phyloP scores from a whole-genome alignment of 768 basidiomycete genomes.

The Tricholoma matsutake region DNA sequence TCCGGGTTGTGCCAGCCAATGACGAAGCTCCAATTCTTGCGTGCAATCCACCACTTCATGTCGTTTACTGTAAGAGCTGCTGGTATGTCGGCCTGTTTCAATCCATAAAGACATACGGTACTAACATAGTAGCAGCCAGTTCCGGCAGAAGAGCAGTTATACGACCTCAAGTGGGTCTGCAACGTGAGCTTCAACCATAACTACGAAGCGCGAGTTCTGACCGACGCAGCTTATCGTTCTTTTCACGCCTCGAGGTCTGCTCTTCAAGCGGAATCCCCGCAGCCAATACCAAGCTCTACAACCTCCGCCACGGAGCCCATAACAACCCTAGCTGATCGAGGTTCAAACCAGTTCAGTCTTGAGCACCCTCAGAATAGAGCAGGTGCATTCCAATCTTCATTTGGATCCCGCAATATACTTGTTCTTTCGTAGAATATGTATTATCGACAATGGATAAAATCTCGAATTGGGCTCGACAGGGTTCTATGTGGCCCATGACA shows the following conservation, averaged over 20 bases:
- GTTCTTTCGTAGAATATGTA: slow-evolving; percentile 78
- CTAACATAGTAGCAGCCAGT: slow-evolving; percentile 27
- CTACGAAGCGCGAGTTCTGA: slow-evolving; percentile 10
- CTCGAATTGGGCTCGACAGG: slow-evolving; percentile 95
- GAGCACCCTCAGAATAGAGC: slow-evolving; percentile 89
- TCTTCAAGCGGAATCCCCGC: slow-evolving; percentile 35
- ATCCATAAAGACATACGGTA: neutral
- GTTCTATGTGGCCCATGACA: slow-evolving; percentile 99
- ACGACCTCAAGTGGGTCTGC: slow-evolving; percentile 41
- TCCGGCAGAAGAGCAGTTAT: slow-evolving; percentile 43
- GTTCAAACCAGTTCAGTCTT: slow-evolving; percentile 81
- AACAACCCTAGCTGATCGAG: slow-evolving; percentile 70
- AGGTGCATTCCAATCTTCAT: slow-evolving; percentile 44
- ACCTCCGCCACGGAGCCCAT: slow-evolving; percentile 53
- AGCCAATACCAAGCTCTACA: slow-evolving; percentile 35
- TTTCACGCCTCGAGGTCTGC: slow-evolving; percentile 52
- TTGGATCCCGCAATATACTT: neutral
- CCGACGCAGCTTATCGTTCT: slow-evolving; percentile 44
- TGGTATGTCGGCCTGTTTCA: slow-evolving; percentile 26
- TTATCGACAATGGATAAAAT: slow-evolving; percentile 95
- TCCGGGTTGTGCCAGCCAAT: slow-evolving; percentile 26
- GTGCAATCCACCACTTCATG: slow-evolving; percentile 36
- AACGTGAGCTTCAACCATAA: slow-evolving; percentile 29
- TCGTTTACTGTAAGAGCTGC: slow-evolving; percentile 41
- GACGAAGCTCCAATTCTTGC: slow-evolving; percentile 20